Percentiles rank a stretch among this genome's conserved stretches.
phyloP scores from a whole-genome alignment of 768 basidiomycete species.

The Cystofilobasidium macerans region DNA sequence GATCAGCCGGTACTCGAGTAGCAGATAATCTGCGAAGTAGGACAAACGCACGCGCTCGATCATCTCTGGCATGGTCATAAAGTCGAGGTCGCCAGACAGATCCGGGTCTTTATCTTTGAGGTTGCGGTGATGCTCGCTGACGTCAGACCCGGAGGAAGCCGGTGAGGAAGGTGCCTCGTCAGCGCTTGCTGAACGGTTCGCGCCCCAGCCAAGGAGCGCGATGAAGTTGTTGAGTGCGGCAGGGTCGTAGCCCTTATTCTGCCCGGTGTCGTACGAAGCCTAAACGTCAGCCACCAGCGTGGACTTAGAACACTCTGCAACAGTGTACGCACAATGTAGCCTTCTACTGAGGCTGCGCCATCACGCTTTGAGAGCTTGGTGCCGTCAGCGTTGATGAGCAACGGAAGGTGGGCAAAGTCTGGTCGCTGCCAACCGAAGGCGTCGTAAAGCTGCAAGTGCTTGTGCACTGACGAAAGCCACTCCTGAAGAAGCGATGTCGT shows the following conservation, averaged over 20 bases:
- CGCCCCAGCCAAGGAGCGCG: conserved; percentile 85
- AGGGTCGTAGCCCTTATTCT: conserved; percentile 85
- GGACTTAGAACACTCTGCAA: no score
- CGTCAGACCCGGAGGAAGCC: background rate
- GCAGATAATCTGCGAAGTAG: no score
- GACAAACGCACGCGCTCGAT: conserved; percentile 50
- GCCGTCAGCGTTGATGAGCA: conserved; percentile 79
- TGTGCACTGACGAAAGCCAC: conserved; percentile 86
- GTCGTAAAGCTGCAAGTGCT: conserved; percentile 81
- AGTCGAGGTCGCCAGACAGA: conserved; percentile 52
- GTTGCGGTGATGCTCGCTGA: background rate
- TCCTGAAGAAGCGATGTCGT: conserved; percentile 55
- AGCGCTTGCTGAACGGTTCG: background rate
- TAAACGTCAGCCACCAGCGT: no score
- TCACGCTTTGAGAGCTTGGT: conserved; percentile 90
- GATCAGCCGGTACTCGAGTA: no score
- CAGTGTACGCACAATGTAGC: conserved; percentile 64
- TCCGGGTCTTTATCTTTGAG: conserved; percentile 46
- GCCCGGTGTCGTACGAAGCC: background rate
- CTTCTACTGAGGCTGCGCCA: conserved; percentile 73
- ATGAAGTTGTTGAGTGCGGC: conserved; percentile 84
- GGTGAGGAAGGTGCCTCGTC: background rate
- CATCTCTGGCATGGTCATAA: conserved; percentile 47
- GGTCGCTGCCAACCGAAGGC: conserved; percentile 62
- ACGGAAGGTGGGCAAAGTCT: conserved; percentile 78